These are phyloP conservation scores for Metschnikowia noctiluminum DNA, from an alignment of 805 yeast species.

Conservation along the genomic window DNA sequence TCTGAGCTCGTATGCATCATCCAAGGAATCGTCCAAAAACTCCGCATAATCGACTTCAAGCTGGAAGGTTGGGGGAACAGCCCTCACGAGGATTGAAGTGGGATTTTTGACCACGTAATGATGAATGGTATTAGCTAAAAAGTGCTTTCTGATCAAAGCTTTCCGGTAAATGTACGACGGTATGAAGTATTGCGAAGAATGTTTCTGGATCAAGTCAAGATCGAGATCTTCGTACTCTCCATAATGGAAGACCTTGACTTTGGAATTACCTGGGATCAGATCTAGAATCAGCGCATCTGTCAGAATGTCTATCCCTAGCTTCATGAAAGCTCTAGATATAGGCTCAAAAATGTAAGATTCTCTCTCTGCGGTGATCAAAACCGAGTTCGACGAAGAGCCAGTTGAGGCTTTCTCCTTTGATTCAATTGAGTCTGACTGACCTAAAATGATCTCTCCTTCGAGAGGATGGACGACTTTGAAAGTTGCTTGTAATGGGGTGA, in stretches of 20 bases:
- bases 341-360: constrained; percentile 44
- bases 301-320: constrained; percentile 25
- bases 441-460: constrained; percentile 55
- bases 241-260: constrained; percentile 58
- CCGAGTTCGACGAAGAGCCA: constrained; percentile 4
- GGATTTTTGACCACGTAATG: constrained; percentile 75
- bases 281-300: constrained; percentile 21
- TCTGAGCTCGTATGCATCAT: constrained; percentile 85
- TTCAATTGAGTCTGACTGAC: not conserved
- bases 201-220: constrained; percentile 55
- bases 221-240: constrained; percentile 89
- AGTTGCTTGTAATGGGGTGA: constrained; percentile 59
- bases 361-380: constrained; percentile 38
- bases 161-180: constrained; percentile 87
- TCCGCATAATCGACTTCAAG: constrained; percentile 94
- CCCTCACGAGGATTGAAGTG: constrained; percentile 49
- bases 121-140: constrained; percentile 78
- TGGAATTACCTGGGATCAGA: constrained; percentile 13
- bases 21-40: constrained; percentile 88
- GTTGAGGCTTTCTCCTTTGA: no score
- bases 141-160: constrained; percentile 88
- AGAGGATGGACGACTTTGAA: constrained; percentile 53
- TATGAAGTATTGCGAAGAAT: constrained; percentile 50
- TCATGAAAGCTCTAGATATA: constrained; percentile 33
- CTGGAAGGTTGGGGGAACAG: constrained; percentile 74